Evolutionary conservation across 225 moss, liverwort and hornwort genomes (phyloP), one percentile per base, ranked within the genome.

Genomic region (Polytrichum formosum): DNA sequence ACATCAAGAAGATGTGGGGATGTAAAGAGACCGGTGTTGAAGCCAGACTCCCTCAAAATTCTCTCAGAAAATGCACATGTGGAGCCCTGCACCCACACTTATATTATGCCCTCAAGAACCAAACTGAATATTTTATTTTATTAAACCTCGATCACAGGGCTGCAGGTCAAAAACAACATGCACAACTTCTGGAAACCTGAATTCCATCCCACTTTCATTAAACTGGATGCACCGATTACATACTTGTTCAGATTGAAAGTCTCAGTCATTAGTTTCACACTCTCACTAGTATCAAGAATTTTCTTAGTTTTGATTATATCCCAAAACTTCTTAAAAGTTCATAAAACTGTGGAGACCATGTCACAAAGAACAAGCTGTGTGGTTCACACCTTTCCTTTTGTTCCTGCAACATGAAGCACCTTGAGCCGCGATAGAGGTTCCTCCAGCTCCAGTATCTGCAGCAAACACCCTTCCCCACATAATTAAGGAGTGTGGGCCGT

Each of bases 391-490:
- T 99, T 99, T 77, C 98, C 98, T 87, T 94, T 99, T 17, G 98
- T 99, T 70, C 98, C 98, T 62, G 98, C 98, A 26, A 99, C 94
- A 76, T 99, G 98, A 56, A 99, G 91, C 54, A 99, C 77, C 76
- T 87, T 94, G 63, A 94, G 65, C 28, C 82, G 85, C 55, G 90
- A 33, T 71, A 94, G 37, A 37, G 88, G 73, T 79, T 89, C 92
- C 63, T 94, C 84, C 61, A 99, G 80, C 67, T 89, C 94, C 67
- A 99, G 84, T 68, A 94, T 78, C 98, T 99, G 84, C 62, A 22
- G 71, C 54, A 64, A 31, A 73, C 55, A 74, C 65, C 6, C 35
- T 26, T 1, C 66, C 46, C 54, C 7, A 28, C 6, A 5, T 16
- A 21, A 65, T 19, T 25, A 6, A 19, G 27, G 22, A 61, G 2